These are phyloP conservation scores for Rhododendron henanense DNA, from an alignment of 148 eudicot genomes.

Conservation along the genomic window DNA sequence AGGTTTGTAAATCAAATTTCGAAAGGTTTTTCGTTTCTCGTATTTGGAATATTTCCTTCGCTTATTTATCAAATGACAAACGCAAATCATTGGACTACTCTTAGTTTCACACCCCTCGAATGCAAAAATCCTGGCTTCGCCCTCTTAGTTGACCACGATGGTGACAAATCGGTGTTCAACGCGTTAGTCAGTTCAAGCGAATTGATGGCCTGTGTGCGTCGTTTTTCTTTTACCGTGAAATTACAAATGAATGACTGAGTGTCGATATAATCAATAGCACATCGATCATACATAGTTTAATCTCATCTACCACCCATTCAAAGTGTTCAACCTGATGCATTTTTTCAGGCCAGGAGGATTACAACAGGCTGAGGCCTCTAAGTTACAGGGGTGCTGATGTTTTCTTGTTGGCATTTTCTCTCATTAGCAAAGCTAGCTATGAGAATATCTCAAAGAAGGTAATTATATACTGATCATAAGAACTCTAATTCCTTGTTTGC, in stretches of 20 bases:
- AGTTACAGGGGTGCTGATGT: conserved; percentile 44
- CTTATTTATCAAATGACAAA: too few species aligned
- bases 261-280: background rate
- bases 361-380: conserved; percentile 40
- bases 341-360: conserved; percentile 38
- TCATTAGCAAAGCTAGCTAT: conserved; percentile 41
- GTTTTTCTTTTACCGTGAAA: background rate
- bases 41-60: background rate
- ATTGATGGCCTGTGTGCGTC: too few species aligned
- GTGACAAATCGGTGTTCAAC: background rate
- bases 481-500: background rate
- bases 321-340: background rate
- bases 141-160: background rate
- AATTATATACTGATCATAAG: background rate
- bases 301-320: background rate
- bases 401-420: conserved; percentile 39
- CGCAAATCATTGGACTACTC: background rate
- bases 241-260: background rate
- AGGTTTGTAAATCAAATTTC: conserved; percentile 6
- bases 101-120: background rate
- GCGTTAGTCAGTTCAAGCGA: too few species aligned
- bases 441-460: conserved; percentile 41
- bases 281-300: background rate
- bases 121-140: background rate
- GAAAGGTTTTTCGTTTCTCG: background rate